These are phyloP conservation scores for Lentinula guzmanii DNA, from an alignment of 768 basidiomycete genomes.

Conservation along the genomic window DNA sequence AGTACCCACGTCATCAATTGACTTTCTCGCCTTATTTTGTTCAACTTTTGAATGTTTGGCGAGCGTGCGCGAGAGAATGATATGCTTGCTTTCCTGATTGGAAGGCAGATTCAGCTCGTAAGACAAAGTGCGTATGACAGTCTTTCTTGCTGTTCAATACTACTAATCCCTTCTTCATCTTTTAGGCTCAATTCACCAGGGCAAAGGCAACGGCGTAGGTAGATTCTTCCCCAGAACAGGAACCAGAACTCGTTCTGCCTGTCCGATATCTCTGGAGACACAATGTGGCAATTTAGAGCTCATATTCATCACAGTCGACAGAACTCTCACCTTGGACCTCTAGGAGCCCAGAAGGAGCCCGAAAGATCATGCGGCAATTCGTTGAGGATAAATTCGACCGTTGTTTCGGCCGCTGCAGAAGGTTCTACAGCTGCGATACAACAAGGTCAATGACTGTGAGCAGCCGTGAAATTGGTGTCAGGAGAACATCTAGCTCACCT, in stretches of 20 bases:
- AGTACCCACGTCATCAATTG: neutral
- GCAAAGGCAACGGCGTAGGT: conserved; percentile 31
- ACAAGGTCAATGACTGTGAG: neutral
- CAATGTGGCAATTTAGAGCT: neutral
- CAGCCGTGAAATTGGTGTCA: neutral
- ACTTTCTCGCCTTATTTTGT: neutral
- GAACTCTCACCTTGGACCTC: conserved; percentile 27
- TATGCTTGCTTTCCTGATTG: too few relatives aligned
- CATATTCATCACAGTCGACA: neutral
- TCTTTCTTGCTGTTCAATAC: neutral
- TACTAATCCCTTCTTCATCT: neutral
- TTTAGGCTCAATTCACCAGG: conserved; percentile 22
- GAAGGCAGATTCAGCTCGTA: too few relatives aligned
- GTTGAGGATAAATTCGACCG: conserved; percentile 29
- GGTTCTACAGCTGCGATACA: conserved; percentile 33
- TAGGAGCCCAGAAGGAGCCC: conserved; percentile 42
- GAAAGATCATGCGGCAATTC: conserved; percentile 24
- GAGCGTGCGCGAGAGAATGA: too few relatives aligned
- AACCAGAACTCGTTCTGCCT: conserved; percentile 24
- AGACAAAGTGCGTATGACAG: neutral
- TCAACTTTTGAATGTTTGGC: neutral
- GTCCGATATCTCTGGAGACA: conserved; percentile 33
- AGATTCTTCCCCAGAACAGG: conserved; percentile 30
- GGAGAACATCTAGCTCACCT: conserved; percentile 19
- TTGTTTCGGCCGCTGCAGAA: conserved; percentile 30